Conservation (phyloP, 176 grass and related monocot genomes). For the Raddia distichophylla region DNA sequence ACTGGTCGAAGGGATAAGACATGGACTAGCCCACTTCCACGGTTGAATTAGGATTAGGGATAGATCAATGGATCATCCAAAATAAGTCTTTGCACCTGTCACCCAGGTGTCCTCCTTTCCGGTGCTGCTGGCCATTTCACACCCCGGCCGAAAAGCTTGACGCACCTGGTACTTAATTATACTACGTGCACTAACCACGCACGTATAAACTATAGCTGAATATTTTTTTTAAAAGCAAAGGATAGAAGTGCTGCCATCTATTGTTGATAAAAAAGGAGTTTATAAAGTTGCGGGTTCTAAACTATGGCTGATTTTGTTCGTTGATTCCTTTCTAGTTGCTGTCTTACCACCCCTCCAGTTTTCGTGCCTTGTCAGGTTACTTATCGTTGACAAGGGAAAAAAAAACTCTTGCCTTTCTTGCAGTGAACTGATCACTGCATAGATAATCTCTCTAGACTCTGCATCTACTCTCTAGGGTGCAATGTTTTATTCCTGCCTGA, state of each 20-base stretch:
- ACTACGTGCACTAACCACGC: not conserved
- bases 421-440: not conserved
- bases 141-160: conserved; percentile 9
- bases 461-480: not conserved
- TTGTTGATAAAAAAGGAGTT: too few species aligned
- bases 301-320: not conserved
- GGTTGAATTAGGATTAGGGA: not conserved
- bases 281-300: not conserved
- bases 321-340: conserved; percentile 42
- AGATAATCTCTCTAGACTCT: not conserved
- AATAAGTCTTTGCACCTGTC: conserved; percentile 20
- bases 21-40: not conserved
- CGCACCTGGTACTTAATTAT: not conserved
- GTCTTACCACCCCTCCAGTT: not conserved
- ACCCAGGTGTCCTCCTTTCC: conserved; percentile 39
- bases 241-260: too few species aligned
- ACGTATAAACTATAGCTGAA: not conserved
- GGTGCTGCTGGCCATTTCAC: conserved; percentile 33
- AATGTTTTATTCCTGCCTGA: not conserved
- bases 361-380: conserved; percentile 34
- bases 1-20: too few species aligned
- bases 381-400: conserved; percentile 22
- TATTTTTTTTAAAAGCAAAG: too few species aligned
- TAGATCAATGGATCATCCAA: not conserved
- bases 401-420: not conserved